Evolutionary conservation across 371 early-diverging fungal species (phyloP).

Genomic region (Umbelopsis sp.): DNA sequence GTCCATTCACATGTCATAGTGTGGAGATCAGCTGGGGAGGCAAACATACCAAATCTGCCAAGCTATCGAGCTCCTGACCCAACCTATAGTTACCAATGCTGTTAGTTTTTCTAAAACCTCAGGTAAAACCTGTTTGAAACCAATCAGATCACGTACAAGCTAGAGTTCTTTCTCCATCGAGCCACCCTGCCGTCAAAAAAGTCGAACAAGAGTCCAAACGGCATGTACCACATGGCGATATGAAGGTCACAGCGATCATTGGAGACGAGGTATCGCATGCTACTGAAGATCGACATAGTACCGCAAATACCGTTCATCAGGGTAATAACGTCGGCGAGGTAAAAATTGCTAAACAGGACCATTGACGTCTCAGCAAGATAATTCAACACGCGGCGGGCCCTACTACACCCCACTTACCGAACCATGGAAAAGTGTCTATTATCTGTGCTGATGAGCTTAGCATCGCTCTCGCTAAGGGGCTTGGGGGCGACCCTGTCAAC

Average conservation of each 20-base stretch:
- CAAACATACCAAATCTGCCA: slow-evolving; percentile 82
- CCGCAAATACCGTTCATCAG: slow-evolving; percentile 89
- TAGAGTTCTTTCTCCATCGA: slow-evolving; percentile 80
- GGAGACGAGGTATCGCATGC: slow-evolving; percentile 78
- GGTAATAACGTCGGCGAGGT: slow-evolving; percentile 85
- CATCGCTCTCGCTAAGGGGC: slow-evolving; percentile 11
- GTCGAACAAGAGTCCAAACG: slow-evolving; percentile 82
- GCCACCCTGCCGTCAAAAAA: slow-evolving; percentile 89
- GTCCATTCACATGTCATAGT: not conserved
- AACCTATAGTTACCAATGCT: slow-evolving; percentile 35
- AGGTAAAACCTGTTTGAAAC: not conserved
- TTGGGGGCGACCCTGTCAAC: not conserved
- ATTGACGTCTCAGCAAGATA: not conserved
- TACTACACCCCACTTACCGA: slow-evolving; percentile 18
- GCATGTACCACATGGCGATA: slow-evolving; percentile 75
- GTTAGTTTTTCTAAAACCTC: not conserved
- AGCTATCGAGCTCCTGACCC: slow-evolving; percentile 82
- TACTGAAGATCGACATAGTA: slow-evolving; percentile 75
- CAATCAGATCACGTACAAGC: slow-evolving; percentile 29
- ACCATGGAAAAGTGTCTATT: slow-evolving; percentile 26
- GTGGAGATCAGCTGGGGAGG: not conserved
- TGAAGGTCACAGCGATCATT: slow-evolving; percentile 65
- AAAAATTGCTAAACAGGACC: slow-evolving; percentile 61
- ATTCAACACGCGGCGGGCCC: not conserved
- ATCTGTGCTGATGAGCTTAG: slow-evolving; percentile 11